Evolutionary conservation across 345 rosid genomes (phyloP).

Genomic region (Eutrema yunnanense): DNA sequence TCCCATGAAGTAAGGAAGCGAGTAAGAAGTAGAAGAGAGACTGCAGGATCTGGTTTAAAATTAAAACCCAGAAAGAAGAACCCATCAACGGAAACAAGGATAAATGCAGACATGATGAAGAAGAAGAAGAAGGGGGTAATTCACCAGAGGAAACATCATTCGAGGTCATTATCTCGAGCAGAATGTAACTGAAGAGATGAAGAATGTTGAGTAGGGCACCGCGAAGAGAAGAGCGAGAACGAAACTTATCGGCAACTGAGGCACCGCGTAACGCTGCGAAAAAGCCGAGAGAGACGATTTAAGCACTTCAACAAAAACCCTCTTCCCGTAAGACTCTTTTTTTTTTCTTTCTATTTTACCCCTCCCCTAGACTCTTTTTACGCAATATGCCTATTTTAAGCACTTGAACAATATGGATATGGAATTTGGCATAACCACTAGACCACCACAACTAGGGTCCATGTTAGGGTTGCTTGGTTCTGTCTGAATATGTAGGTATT

Average conservation of each 20-base stretch:
- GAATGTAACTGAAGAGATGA: slow-evolving; percentile 17
- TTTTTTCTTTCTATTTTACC: neutral
- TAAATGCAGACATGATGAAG: neutral
- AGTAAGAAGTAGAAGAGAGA: neutral
- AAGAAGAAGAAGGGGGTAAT: neutral
- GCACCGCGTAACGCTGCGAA: neutral
- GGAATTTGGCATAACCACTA: too few species aligned
- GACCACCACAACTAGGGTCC: too few species aligned
- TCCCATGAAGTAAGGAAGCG: neutral
- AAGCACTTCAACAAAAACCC: slow-evolving; percentile 4
- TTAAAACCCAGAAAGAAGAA: neutral
- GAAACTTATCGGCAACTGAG: neutral
- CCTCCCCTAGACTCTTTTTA: neutral
- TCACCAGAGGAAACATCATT: slow-evolving; percentile 22
- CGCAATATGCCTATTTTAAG: too few species aligned
- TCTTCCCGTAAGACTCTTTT: neutral
- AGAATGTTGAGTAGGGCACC: neutral
- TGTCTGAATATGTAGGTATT: too few species aligned
- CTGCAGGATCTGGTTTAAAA: neutral
- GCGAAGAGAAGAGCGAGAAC: neutral
- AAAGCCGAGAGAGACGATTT: neutral
- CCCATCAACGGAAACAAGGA: neutral
- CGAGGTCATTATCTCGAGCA: slow-evolving; percentile 10
- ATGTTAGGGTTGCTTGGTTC: too few species aligned
- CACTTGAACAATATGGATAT: too few species aligned